phyloP scores from a whole-genome alignment of 2,329 filamentous ascomycete genomes.

The Sporothrix euskadiensis region DNA sequence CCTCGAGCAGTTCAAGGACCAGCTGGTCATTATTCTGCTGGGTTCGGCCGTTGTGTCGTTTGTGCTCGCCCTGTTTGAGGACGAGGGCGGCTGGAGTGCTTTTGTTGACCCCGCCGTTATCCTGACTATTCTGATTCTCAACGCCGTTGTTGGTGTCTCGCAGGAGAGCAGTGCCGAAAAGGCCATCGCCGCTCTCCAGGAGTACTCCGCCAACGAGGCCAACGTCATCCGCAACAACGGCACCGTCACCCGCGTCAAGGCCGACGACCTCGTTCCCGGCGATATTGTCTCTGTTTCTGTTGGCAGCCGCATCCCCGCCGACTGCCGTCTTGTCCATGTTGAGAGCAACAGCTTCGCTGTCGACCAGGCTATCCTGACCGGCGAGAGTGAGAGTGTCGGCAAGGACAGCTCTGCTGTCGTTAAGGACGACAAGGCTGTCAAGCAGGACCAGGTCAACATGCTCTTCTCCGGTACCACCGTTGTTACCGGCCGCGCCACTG shows the following conservation, averaged over 20 bases:
- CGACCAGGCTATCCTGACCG: conserved; percentile 95
- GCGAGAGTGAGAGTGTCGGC: conserved; percentile 94
- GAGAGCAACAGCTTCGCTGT: conserved; percentile 97
- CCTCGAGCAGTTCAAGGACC: conserved; percentile 98
- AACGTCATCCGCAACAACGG: conserved; percentile 84
- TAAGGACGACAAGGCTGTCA: conserved; percentile 79
- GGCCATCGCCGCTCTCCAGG: conserved; percentile 94
- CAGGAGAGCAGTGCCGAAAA: conserved; percentile 99
- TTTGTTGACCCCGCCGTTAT: conserved; percentile 97
- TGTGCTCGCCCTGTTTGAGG: conserved; percentile 87
- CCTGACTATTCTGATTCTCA: conserved; percentile 92
- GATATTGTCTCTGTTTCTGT: conserved; percentile 87
- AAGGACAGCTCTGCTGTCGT: conserved; percentile 72
- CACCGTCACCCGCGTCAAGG: conserved; percentile 77
- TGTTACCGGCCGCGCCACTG: conserved; percentile 88
- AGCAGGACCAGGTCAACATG: conserved; percentile 97
- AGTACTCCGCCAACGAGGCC: conserved; percentile 98
- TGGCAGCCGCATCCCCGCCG: conserved; percentile 90
- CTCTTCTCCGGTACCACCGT: conserved; percentile 98
- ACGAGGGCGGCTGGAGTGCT: conserved; percentile 90
- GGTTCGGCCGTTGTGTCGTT: conserved; percentile 93
- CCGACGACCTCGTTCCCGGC: conserved; percentile 94
- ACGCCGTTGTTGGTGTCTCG: conserved; percentile 94
- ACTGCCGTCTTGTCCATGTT: conserved; percentile 85
- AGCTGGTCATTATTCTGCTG: conserved; percentile 91